Conservation (phyloP, 1,284 basidiomycete genomes). For the Ceratobasidium sp. region DNA sequence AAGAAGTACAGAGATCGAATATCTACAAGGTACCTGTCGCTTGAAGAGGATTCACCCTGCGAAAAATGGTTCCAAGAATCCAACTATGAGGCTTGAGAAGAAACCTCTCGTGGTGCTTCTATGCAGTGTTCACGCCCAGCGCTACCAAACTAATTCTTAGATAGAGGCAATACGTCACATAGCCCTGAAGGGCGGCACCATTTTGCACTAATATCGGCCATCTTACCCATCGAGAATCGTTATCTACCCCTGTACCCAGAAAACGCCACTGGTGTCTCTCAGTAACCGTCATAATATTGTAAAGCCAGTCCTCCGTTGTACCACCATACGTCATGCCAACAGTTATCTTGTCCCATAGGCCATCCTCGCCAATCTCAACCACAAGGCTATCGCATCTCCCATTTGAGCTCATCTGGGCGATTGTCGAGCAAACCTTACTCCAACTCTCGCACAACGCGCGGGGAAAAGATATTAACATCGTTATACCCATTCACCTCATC, state of each 20-base stretch:
- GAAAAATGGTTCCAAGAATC: slow-evolving; percentile 20
- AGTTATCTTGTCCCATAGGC: neutral
- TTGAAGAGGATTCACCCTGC: neutral
- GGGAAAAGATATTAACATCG: neutral
- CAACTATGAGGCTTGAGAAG: neutral
- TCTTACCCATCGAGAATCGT: neutral
- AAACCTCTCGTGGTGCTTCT: neutral
- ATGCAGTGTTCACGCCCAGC: neutral
- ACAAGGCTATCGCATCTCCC: slow-evolving; percentile 1
- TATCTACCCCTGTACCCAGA: neutral
- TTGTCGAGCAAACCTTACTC: slow-evolving; percentile 11
- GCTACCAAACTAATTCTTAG: neutral
- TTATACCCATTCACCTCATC: slow-evolving; percentile 7
- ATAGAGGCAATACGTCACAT: neutral
- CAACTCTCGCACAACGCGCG: neutral
- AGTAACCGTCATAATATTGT: neutral
- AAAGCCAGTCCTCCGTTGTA: neutral
- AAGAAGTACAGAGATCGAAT: neutral
- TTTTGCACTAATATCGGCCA: neutral
- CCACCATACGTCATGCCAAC: neutral
- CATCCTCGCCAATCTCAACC: neutral
- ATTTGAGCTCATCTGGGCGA: slow-evolving; percentile 11
- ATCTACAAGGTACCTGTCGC: neutral
- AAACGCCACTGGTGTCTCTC: neutral
- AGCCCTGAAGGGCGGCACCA: neutral